Evolutionary conservation across 139 green algal species (phyloP), one percentile per base, ranked within the genome.

Genomic region (Tetradesmus obliquus): DNA sequence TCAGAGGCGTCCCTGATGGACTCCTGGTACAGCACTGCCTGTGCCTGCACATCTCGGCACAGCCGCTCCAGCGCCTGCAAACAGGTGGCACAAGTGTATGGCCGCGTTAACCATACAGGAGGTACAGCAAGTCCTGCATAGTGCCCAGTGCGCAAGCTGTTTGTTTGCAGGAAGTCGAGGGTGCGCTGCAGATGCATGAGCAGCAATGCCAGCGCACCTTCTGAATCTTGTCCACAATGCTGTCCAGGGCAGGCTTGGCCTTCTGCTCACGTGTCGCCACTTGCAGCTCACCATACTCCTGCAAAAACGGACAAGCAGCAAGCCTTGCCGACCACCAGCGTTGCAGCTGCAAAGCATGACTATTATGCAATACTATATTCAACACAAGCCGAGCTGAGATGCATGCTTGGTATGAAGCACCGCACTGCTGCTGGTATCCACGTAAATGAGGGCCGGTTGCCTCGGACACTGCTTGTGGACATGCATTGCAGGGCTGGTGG

Each of bases 201-300:
- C 5, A 5, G 7, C 66, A 19, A 17, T 76, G 66, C 66, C 15
- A 6, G 66, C 86, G 45, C 54, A 95, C 93, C 90, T 95, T 92
- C 91, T 98, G 96, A 9, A 97, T 93, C 87, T 95, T 96, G 84
- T 98, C 96, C 22, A 96, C 93, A 71, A 96, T 93, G n/a, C 89
- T 80, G 84, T 97, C 95, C 53, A 98, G 83, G 12, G 88, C 90
- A 15, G 96, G 95, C 69, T 95, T 96, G 24, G 96, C 95, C 79
- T 95, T 96, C 79, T 95, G 91, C 94, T 97, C 95, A 6, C 96
- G 91, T 12, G 94, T 94, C 51, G 76, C 91, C 19, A 94, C 89
- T 93, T 96, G 94, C 91, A 96, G 90, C 79, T 96, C 95, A 3
- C 92, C 93, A 62, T 93, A 96, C 55, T 96, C 87, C 79, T 93